These are phyloP conservation scores for Xylaria longipes DNA, from an alignment of 495 filamentous ascomycete genomes.

Conservation along the genomic window DNA sequence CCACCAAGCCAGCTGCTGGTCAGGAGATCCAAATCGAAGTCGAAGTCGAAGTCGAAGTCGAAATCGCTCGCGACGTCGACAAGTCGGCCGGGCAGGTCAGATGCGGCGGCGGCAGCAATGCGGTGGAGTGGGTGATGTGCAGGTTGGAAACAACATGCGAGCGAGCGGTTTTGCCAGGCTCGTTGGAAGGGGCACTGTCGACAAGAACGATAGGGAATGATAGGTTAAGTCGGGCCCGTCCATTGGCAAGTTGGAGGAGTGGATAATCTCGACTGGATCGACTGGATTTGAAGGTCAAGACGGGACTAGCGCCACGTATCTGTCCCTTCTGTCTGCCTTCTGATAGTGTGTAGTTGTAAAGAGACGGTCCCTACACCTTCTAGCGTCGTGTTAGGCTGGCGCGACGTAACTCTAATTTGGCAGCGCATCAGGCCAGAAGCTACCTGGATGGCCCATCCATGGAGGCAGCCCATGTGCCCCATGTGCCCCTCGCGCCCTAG, in stretches of 20 bases:
- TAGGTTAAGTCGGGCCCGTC: background rate
- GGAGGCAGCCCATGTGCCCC: background rate
- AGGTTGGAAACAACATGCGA: slow-evolving; percentile 12
- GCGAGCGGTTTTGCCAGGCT: slow-evolving; percentile 16
- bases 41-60: background rate
- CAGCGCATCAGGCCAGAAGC: background rate
- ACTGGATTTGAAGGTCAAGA: slow-evolving; percentile 15
- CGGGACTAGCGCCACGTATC: slow-evolving; percentile 11
- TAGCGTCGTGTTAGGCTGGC: background rate
- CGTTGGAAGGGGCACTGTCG: slow-evolving; percentile 16
- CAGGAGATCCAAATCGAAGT: background rate
- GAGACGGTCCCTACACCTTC: background rate
- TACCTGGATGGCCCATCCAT: background rate
- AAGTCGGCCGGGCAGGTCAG: background rate
- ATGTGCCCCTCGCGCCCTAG: background rate
- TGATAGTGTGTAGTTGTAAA: background rate
- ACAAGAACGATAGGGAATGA: slow-evolving; percentile 11
- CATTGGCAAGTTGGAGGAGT: slow-evolving; percentile 18
- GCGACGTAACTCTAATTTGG: background rate
- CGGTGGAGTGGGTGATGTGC: background rate
- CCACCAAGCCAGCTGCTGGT: slow-evolving; percentile 14
- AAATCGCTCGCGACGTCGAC: background rate
- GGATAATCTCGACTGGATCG: slow-evolving; percentile 6
- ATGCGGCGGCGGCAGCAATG: slow-evolving; percentile 6
- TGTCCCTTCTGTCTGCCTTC: background rate